A percentile compares a stretch with the other conserved stretches of the same genome.
These are phyloP conservation scores for Xylaria palmicola DNA, from an alignment of 495 filamentous ascomycete species.

Conservation along the genomic window DNA sequence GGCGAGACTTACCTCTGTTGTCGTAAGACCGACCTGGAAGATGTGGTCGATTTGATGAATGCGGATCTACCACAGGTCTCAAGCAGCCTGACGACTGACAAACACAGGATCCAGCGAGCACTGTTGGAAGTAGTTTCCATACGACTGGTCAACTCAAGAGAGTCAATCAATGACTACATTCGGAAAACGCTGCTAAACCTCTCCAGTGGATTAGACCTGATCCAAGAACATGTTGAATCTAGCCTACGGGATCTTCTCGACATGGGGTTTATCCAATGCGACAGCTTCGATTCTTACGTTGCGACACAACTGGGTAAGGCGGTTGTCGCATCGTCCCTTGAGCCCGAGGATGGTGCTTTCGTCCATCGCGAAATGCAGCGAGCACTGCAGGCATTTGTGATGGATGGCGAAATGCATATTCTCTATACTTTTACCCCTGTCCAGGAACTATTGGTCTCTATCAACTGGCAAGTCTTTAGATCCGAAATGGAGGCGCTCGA, in stretches of 20 bases:
- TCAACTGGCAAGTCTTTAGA: constrained; percentile 75
- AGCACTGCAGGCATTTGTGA: constrained; percentile 72
- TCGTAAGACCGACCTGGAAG: constrained; percentile 65
- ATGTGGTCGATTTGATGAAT: constrained; percentile 66
- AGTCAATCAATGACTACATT: constrained; percentile 71
- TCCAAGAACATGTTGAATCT: constrained; percentile 55
- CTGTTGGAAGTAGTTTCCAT: constrained; percentile 74
- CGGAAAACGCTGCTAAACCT: constrained; percentile 65
- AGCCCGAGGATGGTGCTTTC: constrained; percentile 76
- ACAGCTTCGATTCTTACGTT: constrained; percentile 51
- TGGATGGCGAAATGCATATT: constrained; percentile 84
- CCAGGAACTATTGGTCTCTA: constrained; percentile 49
- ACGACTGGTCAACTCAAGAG: constrained; percentile 64
- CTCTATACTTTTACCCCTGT: constrained; percentile 81
- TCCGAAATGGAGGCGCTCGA: constrained; percentile 68
- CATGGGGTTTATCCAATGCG: constrained; percentile 55
- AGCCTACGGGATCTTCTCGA: constrained; percentile 54
- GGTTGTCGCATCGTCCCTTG: constrained; percentile 68
- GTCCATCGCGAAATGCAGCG: constrained; percentile 66
- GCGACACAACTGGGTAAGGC: constrained; percentile 69
- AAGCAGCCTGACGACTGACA: constrained; percentile 70
- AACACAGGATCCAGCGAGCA: constrained; percentile 67
- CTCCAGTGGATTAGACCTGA: constrained; percentile 38
- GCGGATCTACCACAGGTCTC: constrained; percentile 70
- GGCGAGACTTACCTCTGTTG: constrained; percentile 83